Base-by-base conservation (phyloP, 163 green algal genomes). In the Prototheca cutis region DNA sequence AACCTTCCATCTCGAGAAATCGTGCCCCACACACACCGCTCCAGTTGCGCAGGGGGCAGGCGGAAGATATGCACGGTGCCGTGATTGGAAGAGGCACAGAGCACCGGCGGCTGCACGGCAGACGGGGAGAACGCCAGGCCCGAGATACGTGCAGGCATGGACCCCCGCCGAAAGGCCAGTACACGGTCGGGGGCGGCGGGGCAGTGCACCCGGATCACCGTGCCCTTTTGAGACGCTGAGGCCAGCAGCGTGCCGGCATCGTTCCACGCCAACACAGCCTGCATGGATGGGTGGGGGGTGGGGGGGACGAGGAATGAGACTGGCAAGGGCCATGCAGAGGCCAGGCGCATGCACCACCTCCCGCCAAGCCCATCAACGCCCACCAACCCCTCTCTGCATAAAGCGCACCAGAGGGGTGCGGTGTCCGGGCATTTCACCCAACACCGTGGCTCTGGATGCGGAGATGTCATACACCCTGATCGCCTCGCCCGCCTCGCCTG, bases 191-290 rank as follows among this genome's bases (percentile, higher is more conserved):
- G 23, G 29, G 45, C 18, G 32, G 62, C 66, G 33, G 80, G 34
- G n/a, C 31, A 25, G 65, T 87, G 76, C 25, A 94, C 81, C 3
- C 83, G 68, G 19, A 91, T 70, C 36, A 95, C 74, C 1, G 87
- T 95, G 10, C 87, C 87, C 59, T 85, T 90, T 28, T 63, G 59
- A 2, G 79, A 89, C 17, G 87, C 85, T 1, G 81, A 84, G 24
- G 85, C 85, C 27, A 95, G 71, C 53, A 93, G 66, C 0, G 54
- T 55, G 17, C 80, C 84, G 39, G 90, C 74, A 6, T 67, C 29
- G 57, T 66, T 87, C 76, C 84, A 88, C 3, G 74, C 75, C 40
- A 93, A 40, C 10, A 67, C 57, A 7, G 65, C 61, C 72, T 79
- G 63, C 57, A 32, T 17, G 33, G n/a, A n/a, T n/a, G n/a, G n/a